Evolutionary conservation across 2,329 filamentous ascomycete genomes (phyloP).

Genomic region (Stemphylium vesicarium): DNA sequence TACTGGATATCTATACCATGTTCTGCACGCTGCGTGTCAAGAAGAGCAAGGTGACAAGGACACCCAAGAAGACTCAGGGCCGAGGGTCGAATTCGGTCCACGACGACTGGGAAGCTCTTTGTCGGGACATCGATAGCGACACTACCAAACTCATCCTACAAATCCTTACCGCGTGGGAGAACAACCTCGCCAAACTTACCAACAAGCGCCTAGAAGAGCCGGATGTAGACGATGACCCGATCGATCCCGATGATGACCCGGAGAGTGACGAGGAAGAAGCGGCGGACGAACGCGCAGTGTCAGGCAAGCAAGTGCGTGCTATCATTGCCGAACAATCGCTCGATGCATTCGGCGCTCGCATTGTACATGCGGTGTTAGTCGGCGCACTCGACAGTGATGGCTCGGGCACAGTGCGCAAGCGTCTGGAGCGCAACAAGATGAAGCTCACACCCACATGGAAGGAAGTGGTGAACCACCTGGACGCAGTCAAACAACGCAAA

Average conservation of each 20-base stretch:
- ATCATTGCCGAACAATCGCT: constrained; percentile 83
- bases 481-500: constrained; percentile 59
- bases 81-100: constrained; percentile 37
- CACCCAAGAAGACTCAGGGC: constrained; percentile 40
- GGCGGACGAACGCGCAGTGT: constrained; percentile 47
- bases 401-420: constrained; percentile 64
- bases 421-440: constrained; percentile 79
- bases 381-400: constrained; percentile 70
- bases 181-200: constrained; percentile 58
- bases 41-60: constrained; percentile 34
- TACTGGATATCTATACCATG: constrained; percentile 82
- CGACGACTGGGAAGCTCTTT: constrained; percentile 62
- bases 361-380: constrained; percentile 79
- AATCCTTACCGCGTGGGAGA: constrained; percentile 80
- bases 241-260: constrained; percentile 70
- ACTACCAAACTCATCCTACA: constrained; percentile 72
- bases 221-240: constrained; percentile 74
- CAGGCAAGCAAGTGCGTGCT: constrained; percentile 66
- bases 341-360: constrained; percentile 83
- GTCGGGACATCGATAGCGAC: constrained; percentile 71
- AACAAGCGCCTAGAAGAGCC: constrained; percentile 49
- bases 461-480: constrained; percentile 80
- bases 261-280: constrained; percentile 63
- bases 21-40: constrained; percentile 74
- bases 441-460: constrained; percentile 84